These are phyloP conservation scores for Prunus mongolica DNA, from an alignment of 306 rosid species.

Conservation along the genomic window DNA sequence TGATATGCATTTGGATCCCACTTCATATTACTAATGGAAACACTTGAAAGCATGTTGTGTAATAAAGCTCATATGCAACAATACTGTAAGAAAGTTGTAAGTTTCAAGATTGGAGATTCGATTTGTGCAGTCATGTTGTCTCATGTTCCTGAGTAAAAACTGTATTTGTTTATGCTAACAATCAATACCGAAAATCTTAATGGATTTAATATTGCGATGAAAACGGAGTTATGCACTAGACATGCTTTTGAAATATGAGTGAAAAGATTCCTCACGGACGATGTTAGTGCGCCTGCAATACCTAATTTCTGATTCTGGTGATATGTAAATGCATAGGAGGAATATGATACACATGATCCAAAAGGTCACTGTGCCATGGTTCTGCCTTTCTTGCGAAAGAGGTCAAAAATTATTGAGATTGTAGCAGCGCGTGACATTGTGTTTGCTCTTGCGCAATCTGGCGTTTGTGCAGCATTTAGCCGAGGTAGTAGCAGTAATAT, in stretches of 20 bases:
- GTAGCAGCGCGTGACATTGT: slow-evolving; percentile 79
- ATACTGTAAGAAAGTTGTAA: neutral
- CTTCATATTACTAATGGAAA: neutral
- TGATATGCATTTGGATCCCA: neutral
- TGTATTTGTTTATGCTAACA: neutral
- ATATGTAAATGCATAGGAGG: slow-evolving; percentile 36
- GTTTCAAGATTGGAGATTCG: neutral
- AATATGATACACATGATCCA: slow-evolving; percentile 79
- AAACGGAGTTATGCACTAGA: neutral
- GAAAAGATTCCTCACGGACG: neutral
- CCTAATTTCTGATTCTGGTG: slow-evolving; percentile 1
- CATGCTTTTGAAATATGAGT: neutral
- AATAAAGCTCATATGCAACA: neutral
- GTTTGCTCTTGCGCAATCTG: slow-evolving; percentile 86
- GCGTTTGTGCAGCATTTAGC: slow-evolving; percentile 89
- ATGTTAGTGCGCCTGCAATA: neutral
- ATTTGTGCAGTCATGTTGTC: neutral
- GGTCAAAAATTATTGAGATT: slow-evolving; percentile 74
- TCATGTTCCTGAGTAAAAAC: neutral
- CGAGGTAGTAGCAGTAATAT: slow-evolving; percentile 44
- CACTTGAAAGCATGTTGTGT: neutral
- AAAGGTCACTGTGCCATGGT: slow-evolving; percentile 55
- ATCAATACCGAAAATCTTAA: neutral
- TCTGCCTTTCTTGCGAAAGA: slow-evolving; percentile 70
- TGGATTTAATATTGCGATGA: neutral